Evolutionary conservation across 2,329 filamentous ascomycete genomes (phyloP).

Genomic region (Pseudohalonectria lignicola): DNA sequence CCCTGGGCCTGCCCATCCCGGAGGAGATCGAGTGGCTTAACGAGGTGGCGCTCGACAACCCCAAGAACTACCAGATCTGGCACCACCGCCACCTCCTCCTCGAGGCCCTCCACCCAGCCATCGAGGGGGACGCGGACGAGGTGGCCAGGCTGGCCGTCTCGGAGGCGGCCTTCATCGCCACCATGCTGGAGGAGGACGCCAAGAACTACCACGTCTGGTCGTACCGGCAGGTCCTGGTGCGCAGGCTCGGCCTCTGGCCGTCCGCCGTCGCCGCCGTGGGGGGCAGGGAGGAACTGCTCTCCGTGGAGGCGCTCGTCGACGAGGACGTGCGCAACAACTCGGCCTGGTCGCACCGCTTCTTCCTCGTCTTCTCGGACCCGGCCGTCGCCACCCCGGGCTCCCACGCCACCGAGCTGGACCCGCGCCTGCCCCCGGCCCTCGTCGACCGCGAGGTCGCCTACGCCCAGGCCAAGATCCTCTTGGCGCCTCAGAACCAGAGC

Average conservation of each 20-base stretch:
- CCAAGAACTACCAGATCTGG: constrained; percentile 99
- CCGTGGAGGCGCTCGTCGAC: constrained; percentile 61
- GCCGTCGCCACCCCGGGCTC: constrained; percentile 31
- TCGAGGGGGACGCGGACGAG: constrained; percentile 45
- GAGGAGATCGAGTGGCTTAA: constrained; percentile 83
- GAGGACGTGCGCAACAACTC: constrained; percentile 90
- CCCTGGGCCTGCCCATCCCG: constrained; percentile 51
- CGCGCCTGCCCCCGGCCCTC: constrained; percentile 46
- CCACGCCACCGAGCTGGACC: constrained; percentile 40
- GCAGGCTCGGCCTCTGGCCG: constrained; percentile 57
- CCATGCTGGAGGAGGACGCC: constrained; percentile 74
- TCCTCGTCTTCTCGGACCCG: constrained; percentile 67
- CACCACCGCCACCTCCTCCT: constrained; percentile 58
- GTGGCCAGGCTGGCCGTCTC: constrained; percentile 46
- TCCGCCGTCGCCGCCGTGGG: too few species aligned
- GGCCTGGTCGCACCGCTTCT: constrained; percentile 96
- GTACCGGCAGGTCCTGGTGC: constrained; percentile 67
- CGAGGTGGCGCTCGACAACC: constrained; percentile 65
- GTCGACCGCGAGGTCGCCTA: constrained; percentile 68
- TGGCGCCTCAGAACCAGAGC: constrained; percentile 87
- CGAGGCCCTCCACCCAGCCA: constrained; percentile 46
- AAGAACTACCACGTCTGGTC: constrained; percentile 99
- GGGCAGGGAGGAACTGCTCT: constrained; percentile 50
- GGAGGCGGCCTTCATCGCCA: constrained; percentile 65
- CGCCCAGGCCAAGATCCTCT: constrained; percentile 58